Percentiles rank a stretch among this genome's conserved stretches.
phyloP scores from a whole-genome alignment of 2,329 filamentous ascomycete genomes.

The Metarhizium rileyi region DNA sequence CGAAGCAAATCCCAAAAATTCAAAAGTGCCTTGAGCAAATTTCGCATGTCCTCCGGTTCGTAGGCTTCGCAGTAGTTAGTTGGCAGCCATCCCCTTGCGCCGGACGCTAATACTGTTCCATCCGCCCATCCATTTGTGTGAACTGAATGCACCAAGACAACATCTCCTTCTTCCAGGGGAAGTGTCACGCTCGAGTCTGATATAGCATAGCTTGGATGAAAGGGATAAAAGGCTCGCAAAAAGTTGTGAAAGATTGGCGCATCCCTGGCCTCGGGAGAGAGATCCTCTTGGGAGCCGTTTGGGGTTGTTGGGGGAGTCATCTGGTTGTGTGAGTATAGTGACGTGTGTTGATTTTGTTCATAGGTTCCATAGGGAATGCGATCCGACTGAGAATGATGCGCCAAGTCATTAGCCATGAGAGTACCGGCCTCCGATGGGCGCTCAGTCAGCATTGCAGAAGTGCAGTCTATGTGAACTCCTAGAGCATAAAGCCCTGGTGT shows the following conservation, averaged over 20 bases:
- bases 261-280: slow-evolving; percentile 30
- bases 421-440: slow-evolving; percentile 45
- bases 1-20: slow-evolving; percentile 88
- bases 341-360: slow-evolving; percentile 23
- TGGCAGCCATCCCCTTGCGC: slow-evolving; percentile 86
- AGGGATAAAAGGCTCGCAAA: slow-evolving; percentile 86
- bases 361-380: slow-evolving; percentile 20
- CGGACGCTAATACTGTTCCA: slow-evolving; percentile 77
- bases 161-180: slow-evolving; percentile 79
- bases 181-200: slow-evolving; percentile 83
- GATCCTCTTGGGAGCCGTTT: slow-evolving; percentile 54
- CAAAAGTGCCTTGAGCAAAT: slow-evolving; percentile 73
- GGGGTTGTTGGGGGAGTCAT: slow-evolving; percentile 74
- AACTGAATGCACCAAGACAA: slow-evolving; percentile 89
- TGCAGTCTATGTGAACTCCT: slow-evolving; percentile 15
- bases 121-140: slow-evolving; percentile 99
- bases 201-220: slow-evolving; percentile 67
- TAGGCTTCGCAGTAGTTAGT: slow-evolving; percentile 98
- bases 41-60: slow-evolving; percentile 78
- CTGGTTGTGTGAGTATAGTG: slow-evolving; percentile 43
- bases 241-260: slow-evolving; percentile 84
- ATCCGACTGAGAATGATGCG: slow-evolving; percentile 33
- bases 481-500: slow-evolving; percentile 21
- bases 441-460: slow-evolving; percentile 29
- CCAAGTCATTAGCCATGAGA: slow-evolving; percentile 49